These are phyloP conservation scores for Ceratobasidium sp. DNA, from an alignment of 1,284 basidiomycete species.

Conservation along the genomic window DNA sequence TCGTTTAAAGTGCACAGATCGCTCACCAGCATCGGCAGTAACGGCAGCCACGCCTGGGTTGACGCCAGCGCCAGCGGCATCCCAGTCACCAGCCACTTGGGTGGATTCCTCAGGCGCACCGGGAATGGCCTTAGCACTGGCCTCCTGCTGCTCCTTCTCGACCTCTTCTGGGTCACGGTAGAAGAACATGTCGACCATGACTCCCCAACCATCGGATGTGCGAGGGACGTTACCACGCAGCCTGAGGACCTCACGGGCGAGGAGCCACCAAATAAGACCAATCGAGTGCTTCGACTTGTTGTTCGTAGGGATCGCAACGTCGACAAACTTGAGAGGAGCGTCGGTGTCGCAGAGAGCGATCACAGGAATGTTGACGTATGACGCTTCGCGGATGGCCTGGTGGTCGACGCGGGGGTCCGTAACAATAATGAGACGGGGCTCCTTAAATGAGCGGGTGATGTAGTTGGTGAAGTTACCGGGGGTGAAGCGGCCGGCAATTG, in stretches of 20 bases:
- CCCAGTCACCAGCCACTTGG: conserved; percentile 72
- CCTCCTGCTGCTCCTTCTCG: conserved; percentile 94
- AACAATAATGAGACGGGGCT: conserved; percentile 96
- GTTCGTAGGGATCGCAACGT: conserved; percentile 98
- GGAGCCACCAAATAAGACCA: conserved; percentile 98
- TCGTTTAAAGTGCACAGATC: conserved; percentile 37
- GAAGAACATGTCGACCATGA: conserved; percentile 99
- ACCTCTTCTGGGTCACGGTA: conserved; percentile 99
- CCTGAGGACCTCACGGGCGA: conserved; percentile 96
- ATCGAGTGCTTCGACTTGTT: conserved; percentile 98
- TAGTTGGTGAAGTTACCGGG: conserved; percentile 99
- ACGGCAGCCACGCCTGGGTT: conserved; percentile 76
- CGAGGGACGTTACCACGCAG: conserved; percentile 92
- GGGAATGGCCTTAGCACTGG: conserved; percentile 67
- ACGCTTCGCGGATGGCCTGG: conserved; percentile 99
- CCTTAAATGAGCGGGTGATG: conserved; percentile 99
- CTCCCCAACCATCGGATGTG: conserved; percentile 89
- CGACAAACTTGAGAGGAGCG: conserved; percentile 95
- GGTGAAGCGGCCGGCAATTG: conserved; percentile 99
- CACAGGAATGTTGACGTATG: conserved; percentile 99
- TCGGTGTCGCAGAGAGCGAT: conserved; percentile 99
- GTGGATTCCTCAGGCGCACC: conserved; percentile 57
- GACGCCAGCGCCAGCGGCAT: conserved; percentile 72
- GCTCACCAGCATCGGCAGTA: conserved; percentile 63
- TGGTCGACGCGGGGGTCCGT: conserved; percentile 99